phyloP scores from a whole-genome alignment of 2,329 filamentous ascomycete genomes.

The Trichoderma cornu-damae region DNA sequence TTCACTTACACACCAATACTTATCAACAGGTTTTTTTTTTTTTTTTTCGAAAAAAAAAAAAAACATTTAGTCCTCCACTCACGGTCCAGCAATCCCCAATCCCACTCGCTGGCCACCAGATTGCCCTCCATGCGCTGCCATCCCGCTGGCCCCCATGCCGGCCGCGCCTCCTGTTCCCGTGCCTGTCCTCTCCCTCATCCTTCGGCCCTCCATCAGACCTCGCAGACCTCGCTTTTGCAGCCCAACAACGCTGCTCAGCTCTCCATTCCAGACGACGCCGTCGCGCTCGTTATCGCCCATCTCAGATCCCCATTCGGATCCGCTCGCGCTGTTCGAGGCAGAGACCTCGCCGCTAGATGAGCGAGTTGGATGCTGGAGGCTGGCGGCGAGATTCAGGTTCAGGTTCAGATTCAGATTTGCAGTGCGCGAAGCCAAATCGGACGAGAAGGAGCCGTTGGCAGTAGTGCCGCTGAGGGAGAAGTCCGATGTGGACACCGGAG shows the following conservation, averaged over 20 bases:
- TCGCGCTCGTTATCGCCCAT: conserved; percentile 47
- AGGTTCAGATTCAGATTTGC: conserved; percentile 42
- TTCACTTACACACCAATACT: not conserved
- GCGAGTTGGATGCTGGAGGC: conserved; percentile 32
- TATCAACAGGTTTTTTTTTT: no score
- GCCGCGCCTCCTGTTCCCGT: conserved; percentile 32
- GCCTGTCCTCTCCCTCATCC: conserved; percentile 69
- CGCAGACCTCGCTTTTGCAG: conserved; percentile 88
- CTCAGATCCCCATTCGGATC: conserved; percentile 54
- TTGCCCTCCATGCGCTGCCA: conserved; percentile 19
- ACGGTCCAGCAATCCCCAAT: conserved; percentile 49
- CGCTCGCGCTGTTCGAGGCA: conserved; percentile 47
- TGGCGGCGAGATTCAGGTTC: conserved; percentile 44
- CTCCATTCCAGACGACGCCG: conserved; percentile 64
- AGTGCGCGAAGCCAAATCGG: conserved; percentile 33
- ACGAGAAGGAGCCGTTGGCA: conserved; percentile 28
- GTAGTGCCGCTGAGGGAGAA: conserved; percentile 32
- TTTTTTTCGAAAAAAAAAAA: no score
- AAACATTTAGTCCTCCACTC: no score
- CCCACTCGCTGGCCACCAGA: conserved; percentile 40
- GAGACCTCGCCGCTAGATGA: conserved; percentile 47
- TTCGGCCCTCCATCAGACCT: conserved; percentile 88
- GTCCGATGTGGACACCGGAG: conserved; percentile 32
- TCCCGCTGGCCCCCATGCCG: conserved; percentile 22
- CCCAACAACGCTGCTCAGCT: conserved; percentile 86